Conservation (phyloP, 306 rosid genomes). For the Cicer cuneatum region DNA sequence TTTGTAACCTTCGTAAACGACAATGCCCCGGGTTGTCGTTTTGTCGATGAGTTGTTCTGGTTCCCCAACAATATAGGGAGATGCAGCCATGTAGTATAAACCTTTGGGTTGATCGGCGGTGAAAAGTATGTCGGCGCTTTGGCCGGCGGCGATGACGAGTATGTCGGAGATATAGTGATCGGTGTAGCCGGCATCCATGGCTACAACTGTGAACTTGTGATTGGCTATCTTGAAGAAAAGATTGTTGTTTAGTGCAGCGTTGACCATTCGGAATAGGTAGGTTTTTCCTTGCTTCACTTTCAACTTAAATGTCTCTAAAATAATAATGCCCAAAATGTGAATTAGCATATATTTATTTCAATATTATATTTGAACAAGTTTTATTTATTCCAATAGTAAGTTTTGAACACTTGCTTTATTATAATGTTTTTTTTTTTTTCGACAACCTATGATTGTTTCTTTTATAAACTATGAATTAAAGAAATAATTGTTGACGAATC, state of each 20-base stretch:
- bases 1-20: constrained; percentile 3
- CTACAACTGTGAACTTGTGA: constrained; percentile 67
- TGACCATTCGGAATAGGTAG: constrained; percentile 59
- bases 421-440: too few relatives aligned
- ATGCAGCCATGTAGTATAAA: constrained; percentile 71
- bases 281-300: constrained; percentile 54
- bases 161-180: constrained; percentile 51
- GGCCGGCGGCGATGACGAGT: constrained; percentile 56
- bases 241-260: constrained; percentile 58
- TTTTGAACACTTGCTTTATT: too few relatives aligned
- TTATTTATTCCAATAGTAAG: background rate
- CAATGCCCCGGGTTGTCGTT: constrained; percentile 38
- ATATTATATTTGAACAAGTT: background rate
- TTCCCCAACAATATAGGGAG: constrained; percentile 46
- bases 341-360: background rate
- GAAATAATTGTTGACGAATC: background rate
- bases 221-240: constrained; percentile 66
- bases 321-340: background rate
- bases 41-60: constrained; percentile 53
- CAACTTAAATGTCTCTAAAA: constrained; percentile 43
- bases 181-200: constrained; percentile 62
- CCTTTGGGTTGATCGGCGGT: constrained; percentile 50
- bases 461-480: too few relatives aligned
- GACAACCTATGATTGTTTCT: too few relatives aligned
- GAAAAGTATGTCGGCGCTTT: constrained; percentile 59